Evolutionary conservation across 2,329 filamentous ascomycete species (phyloP).

Genomic region (Dothistroma pini): DNA sequence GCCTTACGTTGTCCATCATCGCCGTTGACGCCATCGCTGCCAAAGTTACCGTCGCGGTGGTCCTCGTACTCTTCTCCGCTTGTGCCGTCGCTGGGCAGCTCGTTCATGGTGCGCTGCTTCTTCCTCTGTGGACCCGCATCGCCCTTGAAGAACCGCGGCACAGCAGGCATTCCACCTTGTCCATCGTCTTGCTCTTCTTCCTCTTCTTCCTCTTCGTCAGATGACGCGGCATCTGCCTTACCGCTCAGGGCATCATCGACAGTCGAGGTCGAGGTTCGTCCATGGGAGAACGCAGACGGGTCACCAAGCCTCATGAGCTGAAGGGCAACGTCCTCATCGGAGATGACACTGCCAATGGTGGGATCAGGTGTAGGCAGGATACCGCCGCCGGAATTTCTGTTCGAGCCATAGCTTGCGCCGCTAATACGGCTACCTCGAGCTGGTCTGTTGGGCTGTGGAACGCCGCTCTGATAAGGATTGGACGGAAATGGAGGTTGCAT

Average conservation of each 20-base stretch:
- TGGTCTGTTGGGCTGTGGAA: slow-evolving; percentile 40
- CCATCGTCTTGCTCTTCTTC: slow-evolving; percentile 73
- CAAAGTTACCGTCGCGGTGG: slow-evolving; percentile 50
- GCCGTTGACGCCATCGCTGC: slow-evolving; percentile 54
- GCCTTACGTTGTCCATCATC: slow-evolving; percentile 38
- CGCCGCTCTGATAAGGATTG: slow-evolving; percentile 25
- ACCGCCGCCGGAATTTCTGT: slow-evolving; percentile 48
- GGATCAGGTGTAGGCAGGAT: slow-evolving; percentile 91
- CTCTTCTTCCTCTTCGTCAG: slow-evolving; percentile 64
- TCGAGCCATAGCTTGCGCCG: slow-evolving; percentile 38
- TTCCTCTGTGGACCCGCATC: slow-evolving; percentile 32
- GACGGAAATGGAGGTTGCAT: slow-evolving; percentile 23
- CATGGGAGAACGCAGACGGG: slow-evolving; percentile 88
- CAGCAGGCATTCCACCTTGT: slow-evolving; percentile 38
- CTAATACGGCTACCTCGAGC: slow-evolving; percentile 57
- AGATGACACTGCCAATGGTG: slow-evolving; percentile 95
- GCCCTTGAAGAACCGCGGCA: slow-evolving; percentile 28
- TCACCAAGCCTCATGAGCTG: slow-evolving; percentile 96
- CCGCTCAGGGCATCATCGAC: slow-evolving; percentile 92
- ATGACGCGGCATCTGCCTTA: slow-evolving; percentile 77
- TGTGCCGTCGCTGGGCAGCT: slow-evolving; percentile 54
- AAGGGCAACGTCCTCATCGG: slow-evolving; percentile 95
- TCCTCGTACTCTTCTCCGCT: slow-evolving; percentile 61
- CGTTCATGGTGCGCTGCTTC: slow-evolving; percentile 43
- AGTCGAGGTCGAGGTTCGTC: slow-evolving; percentile 88